phyloP scores from a whole-genome alignment of 768 basidiomycete genomes.

The Suillus occidentalis region DNA sequence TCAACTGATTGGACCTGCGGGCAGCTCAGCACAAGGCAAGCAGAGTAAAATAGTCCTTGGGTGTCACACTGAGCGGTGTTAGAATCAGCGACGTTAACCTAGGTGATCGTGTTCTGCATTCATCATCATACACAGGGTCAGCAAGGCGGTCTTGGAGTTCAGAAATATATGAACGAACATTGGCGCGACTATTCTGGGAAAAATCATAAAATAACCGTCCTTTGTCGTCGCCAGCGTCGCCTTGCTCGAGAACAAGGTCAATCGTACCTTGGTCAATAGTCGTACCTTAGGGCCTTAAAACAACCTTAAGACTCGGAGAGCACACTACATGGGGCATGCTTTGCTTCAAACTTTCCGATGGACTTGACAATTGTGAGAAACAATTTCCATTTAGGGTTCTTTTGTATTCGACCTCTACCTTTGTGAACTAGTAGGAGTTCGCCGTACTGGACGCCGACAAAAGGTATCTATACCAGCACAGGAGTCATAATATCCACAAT shows the following conservation, averaged over 20 bases:
- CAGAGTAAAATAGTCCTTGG: background rate
- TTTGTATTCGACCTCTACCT: background rate
- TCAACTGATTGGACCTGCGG: background rate
- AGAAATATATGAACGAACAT: constrained; percentile 5
- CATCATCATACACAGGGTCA: constrained; percentile 1
- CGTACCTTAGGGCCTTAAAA: background rate
- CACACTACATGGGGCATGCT: background rate
- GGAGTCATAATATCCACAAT: constrained; percentile 26
- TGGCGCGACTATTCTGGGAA: background rate
- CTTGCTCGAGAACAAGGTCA: background rate
- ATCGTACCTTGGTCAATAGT: background rate
- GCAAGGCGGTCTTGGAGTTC: background rate
- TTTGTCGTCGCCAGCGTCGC: background rate
- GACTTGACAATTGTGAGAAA: background rate
- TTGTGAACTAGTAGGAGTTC: background rate
- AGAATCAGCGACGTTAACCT: constrained; percentile 1
- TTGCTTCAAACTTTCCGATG: background rate
- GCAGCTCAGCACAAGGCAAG: background rate
- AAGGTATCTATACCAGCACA: constrained; percentile 10
- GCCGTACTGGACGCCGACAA: constrained; percentile 21
- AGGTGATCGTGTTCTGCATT: background rate
- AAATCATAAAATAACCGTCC: background rate
- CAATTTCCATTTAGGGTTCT: background rate
- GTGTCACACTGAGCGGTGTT: background rate
- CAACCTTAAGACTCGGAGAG: background rate